These are phyloP conservation scores for Adansonia rubrostipa DNA, from an alignment of 441 rosid species.

Conservation along the genomic window DNA sequence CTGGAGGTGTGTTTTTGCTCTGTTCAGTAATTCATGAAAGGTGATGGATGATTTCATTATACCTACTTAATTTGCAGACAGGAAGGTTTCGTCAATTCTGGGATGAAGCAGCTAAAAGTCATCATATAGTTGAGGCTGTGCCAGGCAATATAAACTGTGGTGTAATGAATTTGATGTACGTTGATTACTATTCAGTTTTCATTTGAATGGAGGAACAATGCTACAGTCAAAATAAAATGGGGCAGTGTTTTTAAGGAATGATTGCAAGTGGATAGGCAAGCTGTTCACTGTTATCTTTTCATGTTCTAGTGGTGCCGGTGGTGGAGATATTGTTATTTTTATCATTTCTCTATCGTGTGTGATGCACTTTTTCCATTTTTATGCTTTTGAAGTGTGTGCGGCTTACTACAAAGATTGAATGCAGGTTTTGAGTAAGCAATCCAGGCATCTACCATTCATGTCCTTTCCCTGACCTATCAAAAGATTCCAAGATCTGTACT, in stretches of 20 bases:
- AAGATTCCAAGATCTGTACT: constrained; percentile 84
- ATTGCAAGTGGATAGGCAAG: neutral
- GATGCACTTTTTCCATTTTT: neutral
- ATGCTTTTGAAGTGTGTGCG: neutral
- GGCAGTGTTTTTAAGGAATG: neutral
- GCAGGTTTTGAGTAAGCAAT: constrained; percentile 98
- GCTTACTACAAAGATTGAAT: constrained; percentile 31
- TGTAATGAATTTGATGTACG: neutral
- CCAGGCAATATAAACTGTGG: constrained; percentile 57
- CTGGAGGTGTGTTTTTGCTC: constrained; percentile 24
- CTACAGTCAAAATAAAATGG: neutral
- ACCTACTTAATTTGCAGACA: constrained; percentile 52
- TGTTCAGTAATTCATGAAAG: neutral
- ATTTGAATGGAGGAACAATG: neutral
- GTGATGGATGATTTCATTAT: neutral
- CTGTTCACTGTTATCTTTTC: neutral
- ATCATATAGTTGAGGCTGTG: constrained; percentile 86
- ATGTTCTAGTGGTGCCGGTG: neutral
- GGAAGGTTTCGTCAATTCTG: constrained; percentile 91
- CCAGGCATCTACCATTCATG: constrained; percentile 81
- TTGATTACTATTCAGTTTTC: neutral
- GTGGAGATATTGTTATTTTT: neutral
- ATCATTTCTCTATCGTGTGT: neutral
- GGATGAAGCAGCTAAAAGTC: constrained; percentile 95
- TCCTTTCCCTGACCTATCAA: constrained; percentile 88